Conservation (phyloP, 192 early-diverging fungal genomes). For the Entomortierella chlamydospora region DNA sequence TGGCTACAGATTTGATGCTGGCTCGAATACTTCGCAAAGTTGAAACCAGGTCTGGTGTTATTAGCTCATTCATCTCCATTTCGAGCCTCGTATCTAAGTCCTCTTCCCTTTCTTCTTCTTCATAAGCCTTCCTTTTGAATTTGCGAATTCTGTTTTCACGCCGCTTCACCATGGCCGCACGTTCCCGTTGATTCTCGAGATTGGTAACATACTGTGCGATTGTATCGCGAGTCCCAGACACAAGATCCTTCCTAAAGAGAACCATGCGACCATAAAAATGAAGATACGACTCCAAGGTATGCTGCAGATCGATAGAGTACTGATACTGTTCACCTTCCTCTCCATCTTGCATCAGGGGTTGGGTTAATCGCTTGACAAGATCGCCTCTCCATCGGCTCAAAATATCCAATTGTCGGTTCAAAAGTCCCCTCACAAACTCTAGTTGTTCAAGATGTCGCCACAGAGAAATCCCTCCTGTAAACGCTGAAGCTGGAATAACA, state of each 20-base stretch:
- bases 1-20: slow-evolving; percentile 14
- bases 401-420: slow-evolving; percentile 53
- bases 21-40: slow-evolving; percentile 24
- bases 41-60: slow-evolving; percentile 6
- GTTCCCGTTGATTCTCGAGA: slow-evolving; percentile 6
- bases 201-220: slow-evolving; percentile 9
- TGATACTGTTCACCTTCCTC: slow-evolving; percentile 47
- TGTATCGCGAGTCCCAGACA: slow-evolving; percentile 18
- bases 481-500: slow-evolving; percentile 1
- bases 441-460: slow-evolving; percentile 37
- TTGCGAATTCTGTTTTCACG: slow-evolving; percentile 25
- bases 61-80: slow-evolving; percentile 28
- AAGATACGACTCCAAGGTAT: slow-evolving; percentile 39
- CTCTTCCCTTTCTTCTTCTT: slow-evolving; percentile 6
- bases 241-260: slow-evolving; percentile 18
- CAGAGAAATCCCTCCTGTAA: slow-evolving; percentile 36
- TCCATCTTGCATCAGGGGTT: slow-evolving; percentile 38
- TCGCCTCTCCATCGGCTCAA: slow-evolving; percentile 47
- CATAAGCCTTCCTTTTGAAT: slow-evolving; percentile 19
- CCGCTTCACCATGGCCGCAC: slow-evolving; percentile 17
- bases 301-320: slow-evolving; percentile 39
- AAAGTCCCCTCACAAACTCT: slow-evolving; percentile 13
- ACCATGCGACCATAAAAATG: slow-evolving; percentile 27
- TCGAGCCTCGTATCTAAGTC: slow-evolving; percentile 25
- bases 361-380: slow-evolving; percentile 35